A percentile compares a stretch with the other conserved stretches of the same genome.
Evolutionary conservation across 306 rosid genomes (phyloP).

Genomic region (Abrus precatorius): DNA sequence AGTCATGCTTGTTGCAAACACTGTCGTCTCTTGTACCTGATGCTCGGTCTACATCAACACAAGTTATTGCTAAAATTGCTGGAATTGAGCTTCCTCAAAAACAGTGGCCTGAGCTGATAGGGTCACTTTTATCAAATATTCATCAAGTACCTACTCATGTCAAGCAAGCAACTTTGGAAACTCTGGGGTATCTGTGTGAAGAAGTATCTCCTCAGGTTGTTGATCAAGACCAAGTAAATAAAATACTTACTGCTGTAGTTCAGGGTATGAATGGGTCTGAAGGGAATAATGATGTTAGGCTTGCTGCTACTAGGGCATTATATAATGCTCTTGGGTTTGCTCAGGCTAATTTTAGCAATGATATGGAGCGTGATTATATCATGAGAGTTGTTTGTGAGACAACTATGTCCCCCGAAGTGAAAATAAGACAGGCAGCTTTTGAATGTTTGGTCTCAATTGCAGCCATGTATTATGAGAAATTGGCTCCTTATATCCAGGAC

Average conservation of each 20-base stretch:
- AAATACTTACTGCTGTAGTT: constrained; percentile 89
- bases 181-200: constrained; percentile 92
- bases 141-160: constrained; percentile 82
- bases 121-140: constrained; percentile 77
- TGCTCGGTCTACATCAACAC: constrained; percentile 88
- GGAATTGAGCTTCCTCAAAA: constrained; percentile 91
- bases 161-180: constrained; percentile 89
- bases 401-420: constrained; percentile 78
- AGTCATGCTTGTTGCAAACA: constrained; percentile 76
- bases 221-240: constrained; percentile 91
- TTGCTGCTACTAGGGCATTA: constrained; percentile 86
- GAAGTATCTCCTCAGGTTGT: constrained; percentile 84
- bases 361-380: constrained; percentile 89
- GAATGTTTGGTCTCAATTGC: constrained; percentile 94
- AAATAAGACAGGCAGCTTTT: constrained; percentile 83
- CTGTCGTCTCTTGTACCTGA: constrained; percentile 71
- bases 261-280: constrained; percentile 89
- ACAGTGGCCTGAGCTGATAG: constrained; percentile 93
- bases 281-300: constrained; percentile 81
- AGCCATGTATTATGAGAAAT: constrained; percentile 77
- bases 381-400: constrained; percentile 96
- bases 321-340: constrained; percentile 89
- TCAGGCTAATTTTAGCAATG: constrained; percentile 87
- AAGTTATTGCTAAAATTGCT: constrained; percentile 89
- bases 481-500: constrained; percentile 85